These are phyloP conservation scores for Lactarius indigo DNA, from an alignment of 768 basidiomycete species.

Conservation along the genomic window DNA sequence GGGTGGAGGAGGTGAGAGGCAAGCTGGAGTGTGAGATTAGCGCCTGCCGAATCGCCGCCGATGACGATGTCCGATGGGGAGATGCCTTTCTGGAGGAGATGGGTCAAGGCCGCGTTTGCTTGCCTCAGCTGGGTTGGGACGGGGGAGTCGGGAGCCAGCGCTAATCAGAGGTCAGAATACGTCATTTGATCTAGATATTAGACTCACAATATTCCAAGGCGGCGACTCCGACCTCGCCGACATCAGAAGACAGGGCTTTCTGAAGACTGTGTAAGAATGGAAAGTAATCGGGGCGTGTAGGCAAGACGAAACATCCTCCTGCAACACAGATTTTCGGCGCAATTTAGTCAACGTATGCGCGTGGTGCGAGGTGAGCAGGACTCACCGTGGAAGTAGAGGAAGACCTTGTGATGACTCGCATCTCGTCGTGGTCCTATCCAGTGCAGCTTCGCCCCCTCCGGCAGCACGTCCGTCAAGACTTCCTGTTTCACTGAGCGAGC, in stretches of 20 bases:
- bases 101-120: slow-evolving; percentile 16
- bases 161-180: not conserved
- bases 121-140: slow-evolving; percentile 28
- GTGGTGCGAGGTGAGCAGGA: not conserved
- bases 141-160: slow-evolving; percentile 2
- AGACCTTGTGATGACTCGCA: not conserved
- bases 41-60: slow-evolving; percentile 27
- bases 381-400: slow-evolving; percentile 9
- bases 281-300: not conserved
- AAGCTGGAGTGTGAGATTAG: slow-evolving; percentile 26
- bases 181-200: not conserved
- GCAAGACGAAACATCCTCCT: slow-evolving; percentile 5
- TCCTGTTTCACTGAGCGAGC: not conserved
- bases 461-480: slow-evolving; percentile 1
- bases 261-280: not conserved
- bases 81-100: slow-evolving; percentile 25
- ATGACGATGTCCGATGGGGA: slow-evolving; percentile 21
- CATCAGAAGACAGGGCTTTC: not conserved
- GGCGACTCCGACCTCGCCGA: slow-evolving; percentile 7
- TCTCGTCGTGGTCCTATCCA: slow-evolving; percentile 17
- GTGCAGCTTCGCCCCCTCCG: slow-evolving; percentile 10
- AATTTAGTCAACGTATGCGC: not conserved
- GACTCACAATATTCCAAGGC: slow-evolving; percentile 11
- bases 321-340: not conserved
- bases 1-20: slow-evolving; percentile 25